A percentile compares a stretch with the other conserved stretches of the same genome.
Evolutionary conservation across 129 eudicot genomes (phyloP).

Genomic region (Tagetes erecta): DNA sequence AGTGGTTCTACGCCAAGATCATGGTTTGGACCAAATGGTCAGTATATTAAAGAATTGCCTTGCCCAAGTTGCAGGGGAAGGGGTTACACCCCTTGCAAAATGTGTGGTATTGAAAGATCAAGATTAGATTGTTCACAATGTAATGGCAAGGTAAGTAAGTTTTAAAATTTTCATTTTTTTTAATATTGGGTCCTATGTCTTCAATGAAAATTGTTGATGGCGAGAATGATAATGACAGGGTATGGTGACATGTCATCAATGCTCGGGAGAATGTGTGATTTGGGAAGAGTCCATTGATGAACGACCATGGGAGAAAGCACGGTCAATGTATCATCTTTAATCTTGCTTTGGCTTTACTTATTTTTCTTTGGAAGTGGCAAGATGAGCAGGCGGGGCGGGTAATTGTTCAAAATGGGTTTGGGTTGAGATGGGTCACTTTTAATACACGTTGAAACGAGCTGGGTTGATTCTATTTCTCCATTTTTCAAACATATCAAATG

Average conservation of each 20-base stretch:
- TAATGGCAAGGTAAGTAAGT: slow-evolving; percentile 70
- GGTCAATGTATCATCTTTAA: slow-evolving; percentile 62
- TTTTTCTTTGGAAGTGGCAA: slow-evolving; percentile 7
- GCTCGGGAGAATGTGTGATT: slow-evolving; percentile 89
- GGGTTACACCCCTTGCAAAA: slow-evolving; percentile 85
- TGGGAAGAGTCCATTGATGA: slow-evolving; percentile 99
- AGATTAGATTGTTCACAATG: slow-evolving; percentile 80
- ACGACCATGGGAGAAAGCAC: slow-evolving; percentile 98
- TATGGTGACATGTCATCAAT: slow-evolving; percentile 65
- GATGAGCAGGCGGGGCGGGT: neutral
- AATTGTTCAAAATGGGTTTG: neutral
- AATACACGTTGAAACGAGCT: neutral
- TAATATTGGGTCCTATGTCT: slow-evolving; percentile 1
- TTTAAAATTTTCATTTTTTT: neutral
- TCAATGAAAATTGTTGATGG: slow-evolving; percentile 7
- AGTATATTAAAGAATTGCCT: slow-evolving; percentile 87
- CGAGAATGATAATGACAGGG: slow-evolving; percentile 53
- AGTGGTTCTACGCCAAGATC: slow-evolving; percentile 65
- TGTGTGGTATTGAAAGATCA: slow-evolving; percentile 94
- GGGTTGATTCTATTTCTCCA: neutral
- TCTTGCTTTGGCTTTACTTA: slow-evolving; percentile 24
- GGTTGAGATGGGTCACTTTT: neutral
- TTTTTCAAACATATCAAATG: neutral
- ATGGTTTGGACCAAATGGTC: slow-evolving; percentile 99
- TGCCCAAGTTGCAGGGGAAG: slow-evolving; percentile 99